Base-by-base conservation (phyloP, 2,329 filamentous ascomycete genomes). In the Trichoderma lentiforme region DNA sequence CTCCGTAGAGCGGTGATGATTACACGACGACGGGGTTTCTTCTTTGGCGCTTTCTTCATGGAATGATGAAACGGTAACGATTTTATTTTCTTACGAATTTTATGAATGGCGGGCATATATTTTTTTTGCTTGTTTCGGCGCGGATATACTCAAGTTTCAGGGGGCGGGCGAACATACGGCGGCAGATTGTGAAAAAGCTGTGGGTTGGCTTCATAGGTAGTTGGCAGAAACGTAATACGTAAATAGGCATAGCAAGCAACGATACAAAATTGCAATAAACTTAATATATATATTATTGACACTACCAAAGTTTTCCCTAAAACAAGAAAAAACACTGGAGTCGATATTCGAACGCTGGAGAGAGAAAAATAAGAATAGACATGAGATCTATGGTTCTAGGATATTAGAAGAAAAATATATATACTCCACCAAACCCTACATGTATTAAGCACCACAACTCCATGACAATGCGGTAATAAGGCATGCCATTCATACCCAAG, bases 31-130 rank as follows among this genome's bases (percentile, higher is more conserved):
- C 43, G n/a, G 4, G 2, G 1, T 21, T 51, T 21, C 9, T 51
- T 24, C n/a, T 24, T 51, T 51, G 47, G 21, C 47, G 78, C 57
- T 80, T 79, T 47, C 18, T 78, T n/a, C 76, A 74, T 53, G 71
- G 75, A 14, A 18, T 72, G 64, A 68, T 9, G 30, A 47, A 51
- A 51, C 43, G 63, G 32, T 32, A 21, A 53, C 18, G 39, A 36
- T 24, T 51, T 21, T n/a, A 14, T 24, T 53, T 53, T 24, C 11
- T 53, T 53, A 51, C 47, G 63, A 65, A 47, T 26, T 24, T 60
- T 24, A 69, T 12, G 66, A 69, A 61, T 32, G 36, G 36, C n/a
- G 14, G n/a, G n/a, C 21, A 57, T 58, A 21, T 39, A 26, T 57
- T 6, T 36, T 8, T 18, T 11, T 12, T 56, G 14, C 30, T 11